A percentile compares a stretch with the other conserved stretches of the same genome.
Evolutionary conservation across 331 rosid genomes (phyloP).

Genomic region (Cucumis variabilis): DNA sequence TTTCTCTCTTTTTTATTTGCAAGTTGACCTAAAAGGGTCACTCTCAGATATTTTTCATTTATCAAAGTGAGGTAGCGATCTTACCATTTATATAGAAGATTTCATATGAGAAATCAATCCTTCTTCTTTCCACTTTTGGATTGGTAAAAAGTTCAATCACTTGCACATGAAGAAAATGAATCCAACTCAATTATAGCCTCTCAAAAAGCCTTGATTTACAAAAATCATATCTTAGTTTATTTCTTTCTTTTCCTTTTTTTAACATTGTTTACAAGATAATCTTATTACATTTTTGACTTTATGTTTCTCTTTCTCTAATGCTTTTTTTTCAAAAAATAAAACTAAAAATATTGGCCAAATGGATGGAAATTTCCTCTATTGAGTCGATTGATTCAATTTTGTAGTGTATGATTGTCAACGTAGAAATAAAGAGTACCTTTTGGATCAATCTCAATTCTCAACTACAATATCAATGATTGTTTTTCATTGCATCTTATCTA

Average conservation of each 20-base stretch:
- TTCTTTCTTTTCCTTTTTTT: not conserved
- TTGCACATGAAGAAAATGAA: not conserved
- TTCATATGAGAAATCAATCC: not conserved
- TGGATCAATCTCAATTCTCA: not conserved
- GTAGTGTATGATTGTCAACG: not conserved
- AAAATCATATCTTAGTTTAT: not conserved
- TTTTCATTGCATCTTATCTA: not conserved
- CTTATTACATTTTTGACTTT: not conserved
- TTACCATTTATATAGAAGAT: not conserved
- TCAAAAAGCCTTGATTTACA: not conserved
- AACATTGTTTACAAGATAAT: not conserved
- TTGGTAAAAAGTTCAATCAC: conserved; percentile 25
- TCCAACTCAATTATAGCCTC: not conserved
- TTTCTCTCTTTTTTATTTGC: too few species aligned
- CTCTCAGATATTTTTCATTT: not conserved
- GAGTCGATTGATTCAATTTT: not conserved
- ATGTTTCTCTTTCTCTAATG: not conserved
- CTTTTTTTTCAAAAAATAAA: not conserved
- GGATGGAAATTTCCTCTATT: not conserved
- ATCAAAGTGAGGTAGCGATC: not conserved
- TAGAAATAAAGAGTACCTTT: not conserved
- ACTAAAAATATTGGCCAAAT: not conserved
- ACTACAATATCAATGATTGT: not conserved
- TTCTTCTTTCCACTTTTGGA: conserved; percentile 16
- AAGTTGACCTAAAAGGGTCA: conserved; percentile 6